These are phyloP conservation scores for Candida broadrunensis DNA, from an alignment of 805 yeast genomes.

Conservation along the genomic window DNA sequence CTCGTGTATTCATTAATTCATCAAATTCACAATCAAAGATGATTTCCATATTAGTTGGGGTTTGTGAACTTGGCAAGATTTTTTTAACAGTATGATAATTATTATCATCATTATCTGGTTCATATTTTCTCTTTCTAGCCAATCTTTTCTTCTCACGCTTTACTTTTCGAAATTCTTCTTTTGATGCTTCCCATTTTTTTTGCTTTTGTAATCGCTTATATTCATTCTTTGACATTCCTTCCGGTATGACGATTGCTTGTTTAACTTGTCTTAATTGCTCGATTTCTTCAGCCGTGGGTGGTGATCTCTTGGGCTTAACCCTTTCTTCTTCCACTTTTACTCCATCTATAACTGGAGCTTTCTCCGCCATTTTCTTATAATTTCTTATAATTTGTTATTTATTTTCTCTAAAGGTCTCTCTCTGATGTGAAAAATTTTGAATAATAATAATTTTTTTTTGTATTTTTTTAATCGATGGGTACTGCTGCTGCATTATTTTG, in stretches of 20 bases:
- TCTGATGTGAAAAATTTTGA: too few relatives aligned
- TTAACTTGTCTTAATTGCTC: conserved; percentile 7
- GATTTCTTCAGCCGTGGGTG: conserved; percentile 11
- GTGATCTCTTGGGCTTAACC: conserved; percentile 1
- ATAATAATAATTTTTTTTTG: too few relatives aligned
- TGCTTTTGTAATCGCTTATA: conserved; percentile 72
- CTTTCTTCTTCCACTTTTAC: too few relatives aligned
- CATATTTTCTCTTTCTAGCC: conserved; percentile 25
- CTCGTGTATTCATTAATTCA: conserved; percentile 78
- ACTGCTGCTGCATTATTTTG: too few relatives aligned
- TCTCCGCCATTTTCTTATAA: too few relatives aligned
- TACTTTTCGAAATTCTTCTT: conserved; percentile 57
- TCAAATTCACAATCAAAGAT: conserved; percentile 91
- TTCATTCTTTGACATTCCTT: conserved; percentile 82
- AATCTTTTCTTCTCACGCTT: conserved; percentile 52
- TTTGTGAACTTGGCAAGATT: conserved; percentile 44
- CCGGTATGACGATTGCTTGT: conserved; percentile 46
- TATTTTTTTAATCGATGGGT: too few relatives aligned
- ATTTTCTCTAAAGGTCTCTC: too few relatives aligned
- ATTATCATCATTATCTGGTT: conserved; percentile 27
- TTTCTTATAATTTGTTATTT: too few relatives aligned
- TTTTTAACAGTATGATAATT: conserved; percentile 19
- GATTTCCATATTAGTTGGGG: conserved; percentile 47
- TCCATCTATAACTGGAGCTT: too few relatives aligned
- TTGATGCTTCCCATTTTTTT: conserved; percentile 58